Base-by-base conservation (phyloP, 352 stramenopile species). In the Phytophthora megakarya region DNA sequence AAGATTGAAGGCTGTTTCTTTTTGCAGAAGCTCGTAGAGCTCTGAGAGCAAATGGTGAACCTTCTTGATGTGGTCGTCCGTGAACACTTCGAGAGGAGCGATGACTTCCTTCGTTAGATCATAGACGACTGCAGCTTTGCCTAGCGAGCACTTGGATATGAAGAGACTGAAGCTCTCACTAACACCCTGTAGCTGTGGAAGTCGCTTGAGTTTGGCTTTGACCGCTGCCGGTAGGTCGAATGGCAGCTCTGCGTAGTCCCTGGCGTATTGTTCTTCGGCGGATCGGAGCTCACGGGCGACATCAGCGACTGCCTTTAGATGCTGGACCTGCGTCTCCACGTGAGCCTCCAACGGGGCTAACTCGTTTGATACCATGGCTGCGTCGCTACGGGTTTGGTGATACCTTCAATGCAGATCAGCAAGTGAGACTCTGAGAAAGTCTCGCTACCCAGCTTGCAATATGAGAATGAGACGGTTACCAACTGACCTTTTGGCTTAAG, bases 11-110 rank as follows among this genome's bases (percentile, higher is more conserved):
- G 71, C 71, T 19, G 68, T 67, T 60, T 88, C 76, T 18, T 66
- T 75, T 46, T 83, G 63, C 8, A 84, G 30, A 3, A 73, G 67
- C 19, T 78, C 65, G 13, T 79, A 65, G 18, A 88, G 70, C 53
- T 86, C 79, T 4, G 48, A 62, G 0, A 86, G 59, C 40, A 88
- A 25, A 33, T 81, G 71, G 33, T 67, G 71, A 9, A 65, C 71
- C 30, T 85, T 76, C 45, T 68, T 51, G 10, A 50, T 52, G 46
- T 88, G 73, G 47, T 81, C 70, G 16, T 50, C 51, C 21, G 67
- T 58, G 33, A 86, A 76, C 3, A 30, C 44, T 55, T 83, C 70
- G 5, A 86, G 47, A 23, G 73, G 70, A 13, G 35, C 42, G 5
- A 76, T 49, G 19, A 84, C 73, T 15, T 61, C 39, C 11, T 30